Evolutionary conservation across 73 alveolate species (phyloP).

Genomic region (Uronychia setigera): DNA sequence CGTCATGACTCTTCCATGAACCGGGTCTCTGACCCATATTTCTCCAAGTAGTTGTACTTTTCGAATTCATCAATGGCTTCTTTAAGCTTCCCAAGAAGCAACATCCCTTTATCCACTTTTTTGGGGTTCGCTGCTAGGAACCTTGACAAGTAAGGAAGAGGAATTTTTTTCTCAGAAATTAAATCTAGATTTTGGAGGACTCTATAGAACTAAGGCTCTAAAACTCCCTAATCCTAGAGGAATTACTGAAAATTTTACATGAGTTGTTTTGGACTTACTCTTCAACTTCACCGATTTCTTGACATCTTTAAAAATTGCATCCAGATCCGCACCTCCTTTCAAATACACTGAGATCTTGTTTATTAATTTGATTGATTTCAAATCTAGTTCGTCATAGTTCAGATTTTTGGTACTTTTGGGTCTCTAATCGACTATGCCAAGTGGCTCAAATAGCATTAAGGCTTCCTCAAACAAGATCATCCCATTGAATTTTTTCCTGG

Average conservation of each 20-base stretch:
- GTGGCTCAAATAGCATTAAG: background rate
- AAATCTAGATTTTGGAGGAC: background rate
- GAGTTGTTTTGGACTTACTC: background rate
- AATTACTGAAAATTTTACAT: background rate
- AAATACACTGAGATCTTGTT: background rate
- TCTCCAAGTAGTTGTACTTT: too few relatives aligned
- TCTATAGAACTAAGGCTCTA: background rate
- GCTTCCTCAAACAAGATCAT: background rate
- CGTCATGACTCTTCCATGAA: too few relatives aligned
- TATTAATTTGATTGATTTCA: background rate
- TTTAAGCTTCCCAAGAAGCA: too few relatives aligned
- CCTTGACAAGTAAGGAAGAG: background rate
- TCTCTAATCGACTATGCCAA: background rate
- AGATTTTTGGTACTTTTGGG: background rate
- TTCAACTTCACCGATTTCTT: background rate
- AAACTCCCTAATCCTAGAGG: background rate
- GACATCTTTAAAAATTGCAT: too few relatives aligned
- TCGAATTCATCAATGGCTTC: too few relatives aligned
- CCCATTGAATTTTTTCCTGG: background rate
- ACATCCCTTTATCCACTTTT: too few relatives aligned
- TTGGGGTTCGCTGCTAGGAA: background rate
- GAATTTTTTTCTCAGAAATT: background rate
- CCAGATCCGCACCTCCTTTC: too few relatives aligned
- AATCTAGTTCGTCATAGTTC: background rate
- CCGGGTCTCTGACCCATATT: too few relatives aligned